phyloP scores from a whole-genome alignment of 345 rosid genomes.

The Schrenkiella parvula region DNA sequence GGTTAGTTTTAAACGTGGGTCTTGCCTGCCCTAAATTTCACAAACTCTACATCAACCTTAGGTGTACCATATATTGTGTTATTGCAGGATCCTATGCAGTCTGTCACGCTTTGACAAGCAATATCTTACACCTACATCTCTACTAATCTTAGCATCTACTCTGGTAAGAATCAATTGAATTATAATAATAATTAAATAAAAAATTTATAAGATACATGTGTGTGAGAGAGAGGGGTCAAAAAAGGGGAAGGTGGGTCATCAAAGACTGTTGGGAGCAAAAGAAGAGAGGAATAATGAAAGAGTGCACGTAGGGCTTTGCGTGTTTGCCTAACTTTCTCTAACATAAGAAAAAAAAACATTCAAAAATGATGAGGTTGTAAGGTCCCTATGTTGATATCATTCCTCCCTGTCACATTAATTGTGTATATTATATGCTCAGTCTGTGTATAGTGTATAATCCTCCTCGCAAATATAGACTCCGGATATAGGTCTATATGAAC shows the following conservation, averaged over 20 bases:
- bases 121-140: constrained; percentile 1
- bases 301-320: constrained; percentile 61
- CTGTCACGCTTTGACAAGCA: constrained; percentile 18
- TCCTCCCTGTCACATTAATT: constrained; percentile 21
- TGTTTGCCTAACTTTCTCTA: constrained; percentile 44
- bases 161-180: too few species aligned
- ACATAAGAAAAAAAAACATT: not conserved
- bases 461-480: not conserved
- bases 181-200: too few species aligned
- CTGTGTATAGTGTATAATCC: constrained; percentile 5
- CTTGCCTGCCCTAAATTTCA: constrained; percentile 30
- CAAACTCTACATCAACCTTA: constrained; percentile 2
- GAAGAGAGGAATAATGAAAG: constrained; percentile 39
- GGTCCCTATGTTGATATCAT: constrained; percentile 45
- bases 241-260: constrained; percentile 29
- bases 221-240: not conserved
- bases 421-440: not conserved
- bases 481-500: not conserved
- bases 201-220: not conserved
- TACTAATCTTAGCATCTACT: constrained; percentile 9
- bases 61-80: constrained; percentile 17
- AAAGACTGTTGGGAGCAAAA: constrained; percentile 37
- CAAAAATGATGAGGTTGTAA: constrained; percentile 21
- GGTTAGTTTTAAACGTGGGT: not conserved
- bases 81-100: constrained; percentile 27